Evolutionary conservation across 1,284 basidiomycete genomes (phyloP).

Genomic region (Austroboletus niveus): DNA sequence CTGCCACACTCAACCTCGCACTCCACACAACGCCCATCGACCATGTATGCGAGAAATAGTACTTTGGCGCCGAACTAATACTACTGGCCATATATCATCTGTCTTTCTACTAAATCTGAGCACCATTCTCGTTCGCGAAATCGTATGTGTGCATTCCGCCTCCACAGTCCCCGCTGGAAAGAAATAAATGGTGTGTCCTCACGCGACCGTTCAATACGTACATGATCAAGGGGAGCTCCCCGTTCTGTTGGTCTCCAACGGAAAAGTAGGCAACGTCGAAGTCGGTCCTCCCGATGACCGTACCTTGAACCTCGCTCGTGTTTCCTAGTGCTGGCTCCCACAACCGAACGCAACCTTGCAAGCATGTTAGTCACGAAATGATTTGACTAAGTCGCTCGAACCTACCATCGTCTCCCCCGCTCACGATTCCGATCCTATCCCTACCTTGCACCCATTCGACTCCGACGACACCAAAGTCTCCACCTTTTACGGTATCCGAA

Average conservation of each 20-base stretch:
- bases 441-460: conserved; percentile 54
- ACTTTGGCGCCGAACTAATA: background rate
- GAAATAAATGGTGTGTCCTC: conserved; percentile 9
- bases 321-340: conserved; percentile 55
- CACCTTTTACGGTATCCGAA: conserved; percentile 31
- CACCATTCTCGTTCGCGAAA: conserved; percentile 24
- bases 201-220: conserved; percentile 37
- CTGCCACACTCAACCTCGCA: background rate
- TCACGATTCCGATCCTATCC: conserved; percentile 49
- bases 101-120: conserved; percentile 13
- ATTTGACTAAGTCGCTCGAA: conserved; percentile 2
- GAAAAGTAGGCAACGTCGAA: conserved; percentile 60
- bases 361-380: conserved; percentile 7
- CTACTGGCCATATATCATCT: background rate
- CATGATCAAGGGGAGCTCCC: conserved; percentile 60
- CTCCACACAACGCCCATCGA: too few species aligned
- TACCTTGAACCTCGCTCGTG: conserved; percentile 43
- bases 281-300: conserved; percentile 47
- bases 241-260: conserved; percentile 50
- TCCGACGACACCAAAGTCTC: conserved; percentile 51
- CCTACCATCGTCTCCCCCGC: conserved; percentile 65
- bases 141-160: conserved; percentile 33
- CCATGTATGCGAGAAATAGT: too few species aligned
- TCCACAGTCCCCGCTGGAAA: conserved; percentile 29
- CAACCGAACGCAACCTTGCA: conserved; percentile 59